Evolutionary conservation across 805 yeast species (phyloP).

Genomic region (Diddensiella caesifluorescens): DNA sequence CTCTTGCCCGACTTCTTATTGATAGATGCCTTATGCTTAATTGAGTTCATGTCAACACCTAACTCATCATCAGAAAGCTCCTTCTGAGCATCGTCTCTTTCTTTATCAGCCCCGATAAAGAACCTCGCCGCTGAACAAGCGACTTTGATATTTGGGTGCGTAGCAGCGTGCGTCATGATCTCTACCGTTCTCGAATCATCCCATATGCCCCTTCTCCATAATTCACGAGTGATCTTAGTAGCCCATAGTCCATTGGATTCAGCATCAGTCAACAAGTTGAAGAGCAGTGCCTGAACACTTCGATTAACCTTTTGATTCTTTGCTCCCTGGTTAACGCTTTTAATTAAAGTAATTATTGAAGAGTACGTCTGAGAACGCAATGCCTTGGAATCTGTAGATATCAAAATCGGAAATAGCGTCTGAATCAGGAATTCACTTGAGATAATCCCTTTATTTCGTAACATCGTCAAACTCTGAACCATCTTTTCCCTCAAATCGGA

Average conservation of each 20-base stretch:
- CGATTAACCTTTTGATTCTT: conserved; percentile 85
- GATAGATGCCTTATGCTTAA: conserved; percentile 76
- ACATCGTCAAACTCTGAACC: conserved; percentile 81
- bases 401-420: conserved; percentile 78
- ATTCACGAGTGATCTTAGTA: conserved; percentile 85
- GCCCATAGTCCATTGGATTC: conserved; percentile 93
- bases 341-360: conserved; percentile 71
- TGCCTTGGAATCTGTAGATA: conserved; percentile 66
- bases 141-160: conserved; percentile 82
- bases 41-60: conserved; percentile 54
- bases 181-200: conserved; percentile 97
- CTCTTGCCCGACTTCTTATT: conserved; percentile 79
- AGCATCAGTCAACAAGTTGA: conserved; percentile 77
- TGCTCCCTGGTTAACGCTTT: conserved; percentile 79
- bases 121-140: conserved; percentile 85
- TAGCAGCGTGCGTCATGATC: conserved; percentile 91
- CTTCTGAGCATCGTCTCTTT: conserved; percentile 77
- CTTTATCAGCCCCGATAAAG: conserved; percentile 92
- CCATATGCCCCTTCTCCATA: conserved; percentile 98
- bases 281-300: conserved; percentile 86
- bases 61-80: conserved; percentile 57
- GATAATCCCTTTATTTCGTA: conserved; percentile 78
- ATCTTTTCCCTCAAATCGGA: conserved; percentile 90
- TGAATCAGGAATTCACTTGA: conserved; percentile 76
- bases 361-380: conserved; percentile 77